Evolutionary conservation across 2,329 filamentous ascomycete genomes (phyloP), one percentile per base, ranked within the genome.

Genomic region (Raffaelea arxii): DNA sequence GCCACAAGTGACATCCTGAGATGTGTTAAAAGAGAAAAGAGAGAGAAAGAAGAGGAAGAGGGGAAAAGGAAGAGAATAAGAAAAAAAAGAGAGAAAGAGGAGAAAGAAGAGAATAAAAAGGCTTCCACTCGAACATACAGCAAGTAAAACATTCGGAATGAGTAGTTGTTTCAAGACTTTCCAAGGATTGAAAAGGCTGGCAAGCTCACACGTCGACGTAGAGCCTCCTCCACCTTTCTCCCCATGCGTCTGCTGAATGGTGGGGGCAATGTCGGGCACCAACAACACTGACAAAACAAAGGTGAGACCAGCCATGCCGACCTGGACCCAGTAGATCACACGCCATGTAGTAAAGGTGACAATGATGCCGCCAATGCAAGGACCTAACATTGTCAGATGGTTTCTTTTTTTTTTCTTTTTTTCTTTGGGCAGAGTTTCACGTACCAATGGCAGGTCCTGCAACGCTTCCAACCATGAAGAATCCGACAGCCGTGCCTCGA

Each of bases 321-420:
- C 52, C 44, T 65, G 62, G 4, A 62, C 39, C 58, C 62, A 63
- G 32, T 58, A 58, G 11, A 65, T 58, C 6, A 77, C 75, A 18
- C 83, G 72, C 86, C 86, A 91, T 2, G 72, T 75, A 6, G 72
- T 70, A 61, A 79, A 88, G 0, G 84, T 89, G 16, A 89, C 82
- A 43, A 91, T 86, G 39, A 88, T 79, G 22, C 84, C 86, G 46
- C 85, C 78, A 10, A 89, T 68, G 55, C 87, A 84, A 1, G 78
- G 77, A 0, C 84, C 83, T 56, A 21, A 10, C 9, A 19, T 24
- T 12, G 25, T 16, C 19, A 27, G n/a, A 16, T 18, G 22, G 2
- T 19, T 21, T 39, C 4, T 35, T 24, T 16, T 39, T 9, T 32
- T 30, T 7, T 18, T 18, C n/a, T n/a, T n/a, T n/a, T n/a, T n/a